phyloP scores from a whole-genome alignment of 768 basidiomycete genomes.

The Boletus rubropictus region DNA sequence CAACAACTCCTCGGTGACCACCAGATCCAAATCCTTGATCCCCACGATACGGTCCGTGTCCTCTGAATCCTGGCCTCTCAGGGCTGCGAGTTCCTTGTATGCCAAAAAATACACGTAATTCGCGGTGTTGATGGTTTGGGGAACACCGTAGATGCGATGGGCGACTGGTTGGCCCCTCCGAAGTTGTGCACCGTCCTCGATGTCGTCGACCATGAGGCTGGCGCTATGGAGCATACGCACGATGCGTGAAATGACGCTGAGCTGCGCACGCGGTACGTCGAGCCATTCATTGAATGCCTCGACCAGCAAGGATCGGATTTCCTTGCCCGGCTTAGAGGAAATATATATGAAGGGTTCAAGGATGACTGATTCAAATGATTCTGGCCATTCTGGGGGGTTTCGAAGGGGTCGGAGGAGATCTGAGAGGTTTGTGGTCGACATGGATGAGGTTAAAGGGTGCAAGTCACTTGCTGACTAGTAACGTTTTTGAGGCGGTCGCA shows the following conservation, averaged over 20 bases:
- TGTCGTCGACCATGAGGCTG: constrained; percentile 92
- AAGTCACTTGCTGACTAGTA: too few relatives aligned
- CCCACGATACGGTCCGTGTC: constrained; percentile 39
- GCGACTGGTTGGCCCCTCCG: constrained; percentile 82
- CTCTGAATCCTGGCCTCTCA: constrained; percentile 8
- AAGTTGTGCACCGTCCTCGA: constrained; percentile 86
- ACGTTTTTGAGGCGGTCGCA: too few relatives aligned
- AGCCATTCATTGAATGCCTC: constrained; percentile 95
- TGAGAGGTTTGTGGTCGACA: constrained; percentile 13
- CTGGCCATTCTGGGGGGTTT: constrained; percentile 31
- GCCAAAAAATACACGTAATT: constrained; percentile 97
- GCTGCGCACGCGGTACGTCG: constrained; percentile 65
- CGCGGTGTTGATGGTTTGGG: constrained; percentile 95
- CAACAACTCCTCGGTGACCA: constrained; percentile 51
- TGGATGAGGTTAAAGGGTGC: not conserved
- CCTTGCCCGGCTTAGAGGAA: constrained; percentile 83
- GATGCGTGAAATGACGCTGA: constrained; percentile 68
- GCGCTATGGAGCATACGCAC: constrained; percentile 95
- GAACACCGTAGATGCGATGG: constrained; percentile 94
- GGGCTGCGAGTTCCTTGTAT: constrained; percentile 61
- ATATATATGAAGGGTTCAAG: constrained; percentile 89
- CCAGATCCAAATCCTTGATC: constrained; percentile 63
- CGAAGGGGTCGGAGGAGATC: constrained; percentile 17
- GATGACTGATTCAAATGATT: constrained; percentile 35
- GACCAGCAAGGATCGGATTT: constrained; percentile 81